These are phyloP conservation scores for Lecanicillium sp. DNA, from an alignment of 2,329 filamentous ascomycete species.

Conservation along the genomic window DNA sequence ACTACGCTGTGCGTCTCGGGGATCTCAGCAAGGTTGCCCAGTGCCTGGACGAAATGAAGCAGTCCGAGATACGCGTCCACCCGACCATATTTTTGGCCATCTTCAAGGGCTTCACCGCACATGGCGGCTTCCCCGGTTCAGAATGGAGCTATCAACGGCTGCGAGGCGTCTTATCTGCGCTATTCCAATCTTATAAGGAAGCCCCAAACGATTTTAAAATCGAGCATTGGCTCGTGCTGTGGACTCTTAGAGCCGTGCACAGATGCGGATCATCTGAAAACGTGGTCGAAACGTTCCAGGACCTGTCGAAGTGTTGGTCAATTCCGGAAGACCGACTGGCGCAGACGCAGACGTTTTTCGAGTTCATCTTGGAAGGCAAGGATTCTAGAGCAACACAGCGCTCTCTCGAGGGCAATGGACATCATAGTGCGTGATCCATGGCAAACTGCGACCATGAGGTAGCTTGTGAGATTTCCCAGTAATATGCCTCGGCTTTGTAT, in stretches of 20 bases:
- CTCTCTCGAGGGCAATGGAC: background rate
- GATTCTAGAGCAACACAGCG: constrained; percentile 20
- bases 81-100: constrained; percentile 72
- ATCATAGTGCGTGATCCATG: too few species aligned
- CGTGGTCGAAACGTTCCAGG: constrained; percentile 47
- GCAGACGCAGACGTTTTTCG: constrained; percentile 39
- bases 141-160: constrained; percentile 69
- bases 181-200: constrained; percentile 47
- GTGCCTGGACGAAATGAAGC: constrained; percentile 74
- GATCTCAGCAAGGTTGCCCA: constrained; percentile 63
- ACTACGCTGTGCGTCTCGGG: constrained; percentile 62
- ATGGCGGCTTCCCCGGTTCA: constrained; percentile 58
- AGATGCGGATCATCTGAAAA: constrained; percentile 45
- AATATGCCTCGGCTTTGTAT: too few species aligned
- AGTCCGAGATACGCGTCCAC: constrained; percentile 59
- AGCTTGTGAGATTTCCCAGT: too few species aligned
- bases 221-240: constrained; percentile 53
- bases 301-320: constrained; percentile 38
- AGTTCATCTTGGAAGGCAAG: constrained; percentile 29
- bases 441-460: too few species aligned
- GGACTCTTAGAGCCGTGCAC: constrained; percentile 56
- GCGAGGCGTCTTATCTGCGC: constrained; percentile 57
- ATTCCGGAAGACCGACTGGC: constrained; percentile 30
- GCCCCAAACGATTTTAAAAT: constrained; percentile 40
- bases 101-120: constrained; percentile 71